phyloP scores from a whole-genome alignment of 192 early-diverging fungal genomes.

The Umbelopsis isabellina region DNA sequence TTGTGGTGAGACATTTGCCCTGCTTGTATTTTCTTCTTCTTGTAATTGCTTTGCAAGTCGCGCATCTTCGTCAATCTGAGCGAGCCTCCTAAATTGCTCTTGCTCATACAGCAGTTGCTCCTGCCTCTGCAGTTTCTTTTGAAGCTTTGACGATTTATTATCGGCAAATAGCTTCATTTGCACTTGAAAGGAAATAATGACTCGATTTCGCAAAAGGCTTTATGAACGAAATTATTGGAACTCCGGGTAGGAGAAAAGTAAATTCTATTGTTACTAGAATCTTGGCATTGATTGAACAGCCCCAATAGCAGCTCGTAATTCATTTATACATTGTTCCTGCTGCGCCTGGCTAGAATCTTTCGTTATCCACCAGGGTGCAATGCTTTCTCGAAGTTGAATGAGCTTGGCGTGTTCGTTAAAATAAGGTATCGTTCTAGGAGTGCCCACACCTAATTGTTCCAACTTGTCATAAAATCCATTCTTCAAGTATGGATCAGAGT shows the following conservation, averaged over 20 bases:
- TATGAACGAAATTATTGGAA: background rate
- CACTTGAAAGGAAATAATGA: background rate
- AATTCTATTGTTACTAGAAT: conserved; percentile 6
- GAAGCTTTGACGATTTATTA: conserved; percentile 19
- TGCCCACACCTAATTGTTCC: background rate
- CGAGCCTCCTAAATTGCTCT: background rate
- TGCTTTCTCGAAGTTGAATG: background rate
- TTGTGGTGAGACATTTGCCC: background rate
- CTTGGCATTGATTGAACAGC: conserved; percentile 12
- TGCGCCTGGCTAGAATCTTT: background rate
- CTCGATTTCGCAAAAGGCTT: background rate
- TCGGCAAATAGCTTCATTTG: conserved; percentile 17
- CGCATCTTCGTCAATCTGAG: conserved; percentile 15
- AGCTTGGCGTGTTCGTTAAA: conserved; percentile 15
- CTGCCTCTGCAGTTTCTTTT: conserved; percentile 1
- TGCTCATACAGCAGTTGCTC: conserved; percentile 15
- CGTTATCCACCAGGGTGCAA: conserved; percentile 12
- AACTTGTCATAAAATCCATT: background rate
- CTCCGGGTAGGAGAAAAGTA: background rate
- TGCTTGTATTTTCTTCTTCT: background rate
- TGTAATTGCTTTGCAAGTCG: conserved; percentile 4
- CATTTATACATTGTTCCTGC: background rate
- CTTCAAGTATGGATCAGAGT: background rate
- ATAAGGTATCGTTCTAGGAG: background rate
- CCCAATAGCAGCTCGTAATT: background rate